Conservation (phyloP, 83 land plant species). For the Picea mariana region DNA sequence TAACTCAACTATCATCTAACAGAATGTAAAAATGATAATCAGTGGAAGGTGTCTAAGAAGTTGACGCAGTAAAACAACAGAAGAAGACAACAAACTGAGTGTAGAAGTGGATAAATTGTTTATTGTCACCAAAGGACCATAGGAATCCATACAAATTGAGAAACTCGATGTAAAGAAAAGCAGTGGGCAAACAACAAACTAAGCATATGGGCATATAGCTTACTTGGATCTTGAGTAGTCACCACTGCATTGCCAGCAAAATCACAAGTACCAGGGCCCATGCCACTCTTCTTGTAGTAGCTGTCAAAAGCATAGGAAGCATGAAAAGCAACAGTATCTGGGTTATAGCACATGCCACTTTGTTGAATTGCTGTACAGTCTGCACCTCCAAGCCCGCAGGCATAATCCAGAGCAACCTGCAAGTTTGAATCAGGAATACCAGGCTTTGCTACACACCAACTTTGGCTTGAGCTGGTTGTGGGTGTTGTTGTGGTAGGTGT, state of each 20-base stretch:
- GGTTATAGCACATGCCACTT: constrained; percentile 49
- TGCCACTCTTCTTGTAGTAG: constrained; percentile 67
- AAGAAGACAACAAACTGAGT: not conserved
- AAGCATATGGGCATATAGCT: not conserved
- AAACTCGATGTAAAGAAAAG: not conserved
- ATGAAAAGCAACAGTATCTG: constrained; percentile 55
- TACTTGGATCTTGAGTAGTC: constrained; percentile 64
- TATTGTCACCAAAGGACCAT: not conserved
- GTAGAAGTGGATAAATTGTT: not conserved
- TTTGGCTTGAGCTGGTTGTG: constrained; percentile 32
- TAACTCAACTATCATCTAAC: not conserved
- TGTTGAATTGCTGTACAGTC: constrained; percentile 60
- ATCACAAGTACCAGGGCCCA: constrained; percentile 46
- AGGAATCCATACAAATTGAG: not conserved
- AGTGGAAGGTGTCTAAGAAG: not conserved
- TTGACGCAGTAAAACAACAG: not conserved
- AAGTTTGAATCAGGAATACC: constrained; percentile 34
- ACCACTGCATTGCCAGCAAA: constrained; percentile 61
- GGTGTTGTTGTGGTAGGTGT: constrained; percentile 25
- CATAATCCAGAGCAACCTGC: constrained; percentile 68
- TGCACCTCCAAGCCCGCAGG: constrained; percentile 71
- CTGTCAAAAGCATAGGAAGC: constrained; percentile 85
- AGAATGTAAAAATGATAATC: not conserved
- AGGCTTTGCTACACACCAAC: constrained; percentile 68
- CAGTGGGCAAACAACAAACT: not conserved